These are phyloP conservation scores for Nidula microcarpa DNA, from an alignment of 768 basidiomycete species.

Conservation along the genomic window DNA sequence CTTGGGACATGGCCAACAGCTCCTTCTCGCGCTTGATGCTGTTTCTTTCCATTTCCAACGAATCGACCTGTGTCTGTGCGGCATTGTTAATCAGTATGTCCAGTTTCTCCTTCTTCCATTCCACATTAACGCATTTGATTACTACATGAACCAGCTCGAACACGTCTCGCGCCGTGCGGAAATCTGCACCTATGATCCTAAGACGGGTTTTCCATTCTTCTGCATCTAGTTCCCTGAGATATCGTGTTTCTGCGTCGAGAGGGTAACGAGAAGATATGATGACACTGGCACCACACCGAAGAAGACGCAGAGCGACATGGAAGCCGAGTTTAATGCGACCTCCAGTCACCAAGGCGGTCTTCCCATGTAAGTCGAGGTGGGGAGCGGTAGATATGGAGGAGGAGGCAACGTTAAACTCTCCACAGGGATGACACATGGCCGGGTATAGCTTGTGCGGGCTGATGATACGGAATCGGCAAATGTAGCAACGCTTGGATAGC, in stretches of 20 bases:
- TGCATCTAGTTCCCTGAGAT: slow-evolving; percentile 13
- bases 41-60: slow-evolving; percentile 18
- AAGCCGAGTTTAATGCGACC: slow-evolving; percentile 30
- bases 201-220: background rate
- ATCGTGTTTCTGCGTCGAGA: slow-evolving; percentile 23
- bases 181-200: background rate
- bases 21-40: slow-evolving; percentile 17
- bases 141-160: background rate
- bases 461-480: slow-evolving; percentile 17
- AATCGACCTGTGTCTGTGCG: slow-evolving; percentile 30
- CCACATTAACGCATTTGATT: background rate
- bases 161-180: background rate
- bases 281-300: slow-evolving; percentile 25
- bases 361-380: slow-evolving; percentile 16
- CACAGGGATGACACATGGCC: slow-evolving; percentile 21
- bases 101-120: slow-evolving; percentile 11
- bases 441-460: slow-evolving; percentile 17
- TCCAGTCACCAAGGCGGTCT: slow-evolving; percentile 28
- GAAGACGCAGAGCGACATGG: slow-evolving; percentile 22
- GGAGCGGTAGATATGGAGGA: slow-evolving; percentile 20
- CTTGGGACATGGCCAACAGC: too few relatives aligned
- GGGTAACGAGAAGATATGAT: slow-evolving; percentile 28
- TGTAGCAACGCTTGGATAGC: slow-evolving; percentile 15
- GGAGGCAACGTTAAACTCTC: slow-evolving; percentile 23
- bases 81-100: slow-evolving; percentile 32